Evolutionary conservation across 495 filamentous ascomycete genomes (phyloP).

Genomic region (Coniosporium apollinis): DNA sequence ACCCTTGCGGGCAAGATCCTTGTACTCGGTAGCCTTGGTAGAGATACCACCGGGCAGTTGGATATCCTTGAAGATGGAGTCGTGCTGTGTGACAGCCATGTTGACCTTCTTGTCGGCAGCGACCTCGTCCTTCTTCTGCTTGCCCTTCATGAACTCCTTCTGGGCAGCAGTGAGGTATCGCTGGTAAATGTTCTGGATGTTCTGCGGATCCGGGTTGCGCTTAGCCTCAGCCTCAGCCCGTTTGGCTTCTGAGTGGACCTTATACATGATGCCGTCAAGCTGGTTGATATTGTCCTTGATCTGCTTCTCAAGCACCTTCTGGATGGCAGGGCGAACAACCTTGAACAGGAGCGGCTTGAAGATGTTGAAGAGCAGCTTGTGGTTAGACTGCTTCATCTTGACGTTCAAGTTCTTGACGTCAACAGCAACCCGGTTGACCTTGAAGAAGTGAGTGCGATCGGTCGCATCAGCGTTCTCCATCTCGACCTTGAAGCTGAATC

Average conservation of each 20-base stretch:
- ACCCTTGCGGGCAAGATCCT: slow-evolving; percentile 69
- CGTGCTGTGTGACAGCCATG: slow-evolving; percentile 72
- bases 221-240: slow-evolving; percentile 48
- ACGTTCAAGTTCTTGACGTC: slow-evolving; percentile 73
- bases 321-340: slow-evolving; percentile 64
- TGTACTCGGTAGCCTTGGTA: slow-evolving; percentile 89
- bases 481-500: slow-evolving; percentile 83
- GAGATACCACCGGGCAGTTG: slow-evolving; percentile 80
- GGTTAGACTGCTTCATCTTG: slow-evolving; percentile 83
- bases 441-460: slow-evolving; percentile 75
- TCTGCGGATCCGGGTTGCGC: slow-evolving; percentile 46
- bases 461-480: slow-evolving; percentile 63
- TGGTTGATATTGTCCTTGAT: slow-evolving; percentile 61
- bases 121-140: slow-evolving; percentile 39
- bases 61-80: slow-evolving; percentile 80
- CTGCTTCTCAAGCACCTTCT: slow-evolving; percentile 76
- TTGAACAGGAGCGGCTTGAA: slow-evolving; percentile 82
- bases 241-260: slow-evolving; percentile 70
- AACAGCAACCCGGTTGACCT: slow-evolving; percentile 76
- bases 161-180: slow-evolving; percentile 67
- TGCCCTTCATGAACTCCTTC: slow-evolving; percentile 51
- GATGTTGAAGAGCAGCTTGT: slow-evolving; percentile 76
- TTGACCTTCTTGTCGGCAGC: slow-evolving; percentile 66
- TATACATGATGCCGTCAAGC: slow-evolving; percentile 51
- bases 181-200: slow-evolving; percentile 69